Percentiles rank a stretch among this genome's conserved stretches.
Conservation (phyloP, 2,329 filamentous ascomycete species). For the Ceratocystis cubensis region DNA sequence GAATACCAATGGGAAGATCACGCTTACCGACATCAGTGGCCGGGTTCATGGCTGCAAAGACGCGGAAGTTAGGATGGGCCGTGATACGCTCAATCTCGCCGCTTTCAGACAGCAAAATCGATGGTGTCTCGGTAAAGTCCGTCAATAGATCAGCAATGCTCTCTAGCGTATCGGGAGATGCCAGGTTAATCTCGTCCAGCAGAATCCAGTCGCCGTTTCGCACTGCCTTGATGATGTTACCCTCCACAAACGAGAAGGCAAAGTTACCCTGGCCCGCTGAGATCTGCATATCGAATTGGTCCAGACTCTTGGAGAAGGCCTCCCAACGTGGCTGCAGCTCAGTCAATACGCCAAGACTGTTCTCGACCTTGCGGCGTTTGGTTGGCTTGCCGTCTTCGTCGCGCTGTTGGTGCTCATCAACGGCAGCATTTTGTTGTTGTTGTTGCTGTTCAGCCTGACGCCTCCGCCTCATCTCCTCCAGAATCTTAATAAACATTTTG, state of each 20-base stretch:
- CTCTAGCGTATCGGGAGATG: slow-evolving; percentile 86
- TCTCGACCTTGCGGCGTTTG: slow-evolving; percentile 45
- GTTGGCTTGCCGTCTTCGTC: slow-evolving; percentile 42
- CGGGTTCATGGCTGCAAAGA: slow-evolving; percentile 98
- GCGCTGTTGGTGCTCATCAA: slow-evolving; percentile 26
- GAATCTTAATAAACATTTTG: slow-evolving; percentile 66
- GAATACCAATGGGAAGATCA: slow-evolving; percentile 75
- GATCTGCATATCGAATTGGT: slow-evolving; percentile 69
- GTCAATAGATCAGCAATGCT: slow-evolving; percentile 81
- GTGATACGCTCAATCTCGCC: slow-evolving; percentile 82
- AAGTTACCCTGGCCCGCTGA: slow-evolving; percentile 47
- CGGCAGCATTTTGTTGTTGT: too few relatives aligned
- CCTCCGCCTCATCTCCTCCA: slow-evolving; percentile 41
- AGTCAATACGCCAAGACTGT: slow-evolving; percentile 51
- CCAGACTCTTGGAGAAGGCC: slow-evolving; percentile 59
- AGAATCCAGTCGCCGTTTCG: slow-evolving; percentile 95
- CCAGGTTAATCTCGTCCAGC: slow-evolving; percentile 92
- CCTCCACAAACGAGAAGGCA: slow-evolving; percentile 91
- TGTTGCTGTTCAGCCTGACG: slow-evolving; percentile 29
- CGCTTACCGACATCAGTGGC: slow-evolving; percentile 95
- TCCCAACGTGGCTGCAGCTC: slow-evolving; percentile 61
- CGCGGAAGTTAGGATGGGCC: slow-evolving; percentile 83
- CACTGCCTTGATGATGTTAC: slow-evolving; percentile 90
- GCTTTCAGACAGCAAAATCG: slow-evolving; percentile 80
- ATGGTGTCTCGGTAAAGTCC: slow-evolving; percentile 59